A percentile compares a stretch with the other conserved stretches of the same genome.
Conservation (phyloP, 1,284 basidiomycete genomes). For the Boletus smithii region DNA sequence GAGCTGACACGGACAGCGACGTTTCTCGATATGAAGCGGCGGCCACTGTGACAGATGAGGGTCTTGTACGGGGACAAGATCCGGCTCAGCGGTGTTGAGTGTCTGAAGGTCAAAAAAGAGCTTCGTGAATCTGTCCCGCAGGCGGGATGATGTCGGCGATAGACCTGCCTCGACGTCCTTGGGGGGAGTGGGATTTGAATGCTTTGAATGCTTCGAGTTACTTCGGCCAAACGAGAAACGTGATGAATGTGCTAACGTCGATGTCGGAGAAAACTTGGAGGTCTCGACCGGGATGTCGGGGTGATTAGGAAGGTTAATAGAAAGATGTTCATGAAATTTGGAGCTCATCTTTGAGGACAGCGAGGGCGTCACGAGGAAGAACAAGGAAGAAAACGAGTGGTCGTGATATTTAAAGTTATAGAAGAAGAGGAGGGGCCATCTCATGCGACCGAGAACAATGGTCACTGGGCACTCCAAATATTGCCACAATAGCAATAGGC, state of each 20-base stretch:
- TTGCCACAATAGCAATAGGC: conserved; percentile 23
- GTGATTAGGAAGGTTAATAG: conserved; percentile 20
- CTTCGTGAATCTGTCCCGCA: conserved; percentile 37
- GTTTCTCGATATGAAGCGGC: conserved; percentile 42
- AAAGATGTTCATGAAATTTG: conserved; percentile 36
- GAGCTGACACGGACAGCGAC: conserved; percentile 28
- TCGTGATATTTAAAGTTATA: conserved; percentile 9
- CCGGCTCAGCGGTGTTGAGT: conserved; percentile 24
- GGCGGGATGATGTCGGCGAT: conserved; percentile 9
- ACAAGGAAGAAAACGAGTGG: conserved; percentile 9
- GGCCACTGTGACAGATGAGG: conserved; percentile 35
- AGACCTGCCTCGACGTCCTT: conserved; percentile 33
- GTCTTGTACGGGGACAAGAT: conserved; percentile 31
- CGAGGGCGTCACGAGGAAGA: conserved; percentile 1
- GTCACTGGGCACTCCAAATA: too few species aligned
- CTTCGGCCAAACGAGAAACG: conserved; percentile 19
- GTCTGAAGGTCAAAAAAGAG: conserved; percentile 39
- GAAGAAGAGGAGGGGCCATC: background rate
- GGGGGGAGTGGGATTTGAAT: background rate
- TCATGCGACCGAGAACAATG: conserved; percentile 23
- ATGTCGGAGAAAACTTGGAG: conserved; percentile 39
- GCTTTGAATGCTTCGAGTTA: conserved; percentile 16
- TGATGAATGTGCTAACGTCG: conserved; percentile 27
- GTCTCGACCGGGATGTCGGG: conserved; percentile 18
- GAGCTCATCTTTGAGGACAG: conserved; percentile 20